phyloP scores from a whole-genome alignment of 2,329 filamentous ascomycete species.

The Stachybotrys chlorohalonatus region DNA sequence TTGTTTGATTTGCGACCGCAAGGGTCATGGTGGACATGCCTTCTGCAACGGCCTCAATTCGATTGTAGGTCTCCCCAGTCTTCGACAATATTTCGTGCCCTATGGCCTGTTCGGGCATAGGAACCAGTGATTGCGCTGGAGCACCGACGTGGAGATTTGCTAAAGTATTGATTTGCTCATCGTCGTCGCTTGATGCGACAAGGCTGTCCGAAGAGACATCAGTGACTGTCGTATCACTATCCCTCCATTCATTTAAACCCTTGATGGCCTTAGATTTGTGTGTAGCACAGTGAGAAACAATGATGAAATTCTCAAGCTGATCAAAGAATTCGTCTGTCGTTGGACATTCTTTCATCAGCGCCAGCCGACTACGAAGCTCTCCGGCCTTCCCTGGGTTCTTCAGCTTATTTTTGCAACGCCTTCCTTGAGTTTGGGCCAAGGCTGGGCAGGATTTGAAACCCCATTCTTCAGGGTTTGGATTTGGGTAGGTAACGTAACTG shows the following conservation, averaged over 20 bases:
- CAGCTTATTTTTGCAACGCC: neutral
- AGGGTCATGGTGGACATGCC: neutral
- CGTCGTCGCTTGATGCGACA: too few relatives aligned
- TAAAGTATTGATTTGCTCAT: too few relatives aligned
- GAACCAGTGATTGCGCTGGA: neutral
- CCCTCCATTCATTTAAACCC: neutral
- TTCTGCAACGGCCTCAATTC: neutral
- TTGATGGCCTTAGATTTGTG: neutral
- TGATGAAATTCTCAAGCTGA: neutral
- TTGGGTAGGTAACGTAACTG: neutral
- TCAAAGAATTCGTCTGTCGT: neutral
- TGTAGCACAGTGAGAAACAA: neutral
- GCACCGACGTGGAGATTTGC: too few relatives aligned
- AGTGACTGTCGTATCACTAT: neutral
- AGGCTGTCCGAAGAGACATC: neutral
- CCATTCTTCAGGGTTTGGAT: neutral
- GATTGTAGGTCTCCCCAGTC: neutral
- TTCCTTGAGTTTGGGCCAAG: neutral
- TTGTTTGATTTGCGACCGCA: neutral
- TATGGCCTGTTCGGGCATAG: neutral
- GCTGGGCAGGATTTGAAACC: neutral
- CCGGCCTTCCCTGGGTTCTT: neutral
- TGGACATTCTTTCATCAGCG: neutral
- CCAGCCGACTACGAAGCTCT: neutral
- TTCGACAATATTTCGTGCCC: neutral